phyloP scores from a whole-genome alignment of 2,329 filamentous ascomycete species.

The Myriosclerotinia curreyana region DNA sequence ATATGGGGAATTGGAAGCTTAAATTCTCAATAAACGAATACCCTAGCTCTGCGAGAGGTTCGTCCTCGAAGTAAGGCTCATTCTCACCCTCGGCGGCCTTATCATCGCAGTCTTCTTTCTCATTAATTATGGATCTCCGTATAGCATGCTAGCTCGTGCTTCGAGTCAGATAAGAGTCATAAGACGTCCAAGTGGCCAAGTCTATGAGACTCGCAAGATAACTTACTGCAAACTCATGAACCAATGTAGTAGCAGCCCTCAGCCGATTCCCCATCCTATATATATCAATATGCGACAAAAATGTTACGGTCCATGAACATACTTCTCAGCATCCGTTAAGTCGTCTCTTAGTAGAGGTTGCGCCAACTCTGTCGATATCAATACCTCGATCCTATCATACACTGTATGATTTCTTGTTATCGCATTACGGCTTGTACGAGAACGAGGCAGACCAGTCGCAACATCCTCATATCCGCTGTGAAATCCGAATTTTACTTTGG shows the following conservation, averaged over 20 bases:
- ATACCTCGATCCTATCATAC: neutral
- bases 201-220: neutral
- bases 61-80: constrained; percentile 17
- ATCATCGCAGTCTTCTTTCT: neutral
- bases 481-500: constrained; percentile 6
- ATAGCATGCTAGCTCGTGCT: constrained; percentile 6
- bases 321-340: constrained; percentile 10
- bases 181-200: neutral
- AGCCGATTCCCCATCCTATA: constrained; percentile 1
- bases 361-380: neutral
- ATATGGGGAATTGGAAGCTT: neutral
- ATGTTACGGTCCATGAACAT: neutral
- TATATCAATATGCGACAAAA: neutral
- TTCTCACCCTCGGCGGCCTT: neutral
- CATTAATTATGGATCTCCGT: neutral
- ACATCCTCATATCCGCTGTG: constrained; percentile 12
- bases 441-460: constrained; percentile 5
- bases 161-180: neutral
- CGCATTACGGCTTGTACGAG: constrained; percentile 2
- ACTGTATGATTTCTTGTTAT: constrained; percentile 8
- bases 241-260: neutral
- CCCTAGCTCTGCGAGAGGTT: constrained; percentile 14
- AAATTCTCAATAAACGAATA: constrained; percentile 14
- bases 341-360: constrained; percentile 12
- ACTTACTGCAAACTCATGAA: constrained; percentile 15